Evolutionary conservation across 331 rosid species (phyloP).

Genomic region (Acacia concinna): DNA sequence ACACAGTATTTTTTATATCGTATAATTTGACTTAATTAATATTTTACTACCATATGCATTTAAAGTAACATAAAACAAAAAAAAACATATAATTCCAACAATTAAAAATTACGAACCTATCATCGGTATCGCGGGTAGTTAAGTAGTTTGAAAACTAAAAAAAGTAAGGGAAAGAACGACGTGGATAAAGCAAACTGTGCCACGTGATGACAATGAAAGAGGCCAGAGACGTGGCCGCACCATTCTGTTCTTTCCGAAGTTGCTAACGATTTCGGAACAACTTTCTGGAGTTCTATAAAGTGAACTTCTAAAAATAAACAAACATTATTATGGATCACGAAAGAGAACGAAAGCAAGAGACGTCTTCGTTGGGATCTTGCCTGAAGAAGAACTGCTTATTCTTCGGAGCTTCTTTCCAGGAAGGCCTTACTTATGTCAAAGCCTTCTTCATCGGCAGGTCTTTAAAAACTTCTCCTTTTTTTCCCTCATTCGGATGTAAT

Average conservation of each 20-base stretch:
- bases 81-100: no score
- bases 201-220: not conserved
- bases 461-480: not conserved
- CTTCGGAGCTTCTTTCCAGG: slow-evolving; percentile 46
- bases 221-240: not conserved
- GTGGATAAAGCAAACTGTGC: not conserved
- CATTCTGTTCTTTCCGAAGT: not conserved
- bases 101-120: no score
- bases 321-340: no score
- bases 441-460: slow-evolving; percentile 66
- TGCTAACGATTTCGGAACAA: not conserved
- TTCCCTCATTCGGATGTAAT: not conserved
- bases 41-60: no score
- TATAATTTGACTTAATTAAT: no score
- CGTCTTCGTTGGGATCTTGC: slow-evolving; percentile 21
- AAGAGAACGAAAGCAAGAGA: slow-evolving; percentile 29
- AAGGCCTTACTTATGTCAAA: slow-evolving; percentile 45
- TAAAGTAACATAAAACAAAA: no score
- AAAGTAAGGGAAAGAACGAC: no score
- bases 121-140: no score
- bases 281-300: not conserved
- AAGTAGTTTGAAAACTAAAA: no score
- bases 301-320: not conserved
- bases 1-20: no score
- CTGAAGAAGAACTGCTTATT: slow-evolving; percentile 40